These are phyloP conservation scores for Begonia loranthoides DNA, from an alignment of 306 rosid genomes.

Conservation along the genomic window DNA sequence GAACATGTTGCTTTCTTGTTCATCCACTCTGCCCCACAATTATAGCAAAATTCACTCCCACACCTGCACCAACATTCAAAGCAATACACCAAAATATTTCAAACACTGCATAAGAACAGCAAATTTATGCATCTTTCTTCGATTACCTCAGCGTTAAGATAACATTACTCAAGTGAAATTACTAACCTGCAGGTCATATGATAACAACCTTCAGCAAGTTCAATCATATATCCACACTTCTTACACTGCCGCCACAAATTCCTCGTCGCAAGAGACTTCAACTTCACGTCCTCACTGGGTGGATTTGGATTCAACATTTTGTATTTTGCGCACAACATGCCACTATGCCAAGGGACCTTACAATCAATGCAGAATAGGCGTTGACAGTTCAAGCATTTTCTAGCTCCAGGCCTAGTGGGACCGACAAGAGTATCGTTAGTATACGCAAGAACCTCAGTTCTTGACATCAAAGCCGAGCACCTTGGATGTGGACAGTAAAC, in stretches of 20 bases:
- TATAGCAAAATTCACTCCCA: slow-evolving; percentile 61
- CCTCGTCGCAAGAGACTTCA: slow-evolving; percentile 45
- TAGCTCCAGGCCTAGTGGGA: slow-evolving; percentile 22
- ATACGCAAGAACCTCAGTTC: slow-evolving; percentile 34
- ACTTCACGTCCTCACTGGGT: slow-evolving; percentile 40
- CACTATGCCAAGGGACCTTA: slow-evolving; percentile 71
- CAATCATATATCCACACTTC: slow-evolving; percentile 66
- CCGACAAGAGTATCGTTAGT: slow-evolving; percentile 11
- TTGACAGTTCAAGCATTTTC: slow-evolving; percentile 59
- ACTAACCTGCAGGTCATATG: slow-evolving; percentile 87
- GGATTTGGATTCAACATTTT: slow-evolving; percentile 31
- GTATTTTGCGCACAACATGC: slow-evolving; percentile 26
- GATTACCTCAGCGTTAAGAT: no score
- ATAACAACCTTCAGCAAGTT: slow-evolving; percentile 77
- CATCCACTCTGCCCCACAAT: slow-evolving; percentile 75
- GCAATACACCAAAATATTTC: background rate
- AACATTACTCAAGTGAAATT: background rate
- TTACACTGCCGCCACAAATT: slow-evolving; percentile 66
- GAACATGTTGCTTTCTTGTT: slow-evolving; percentile 48
- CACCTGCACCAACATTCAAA: slow-evolving; percentile 38
- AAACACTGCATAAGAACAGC: no score
- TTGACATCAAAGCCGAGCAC: slow-evolving; percentile 70
- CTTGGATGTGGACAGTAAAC: slow-evolving; percentile 65
- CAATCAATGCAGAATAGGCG: slow-evolving; percentile 49
- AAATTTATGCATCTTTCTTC: no score